These are phyloP conservation scores for Panellus pusillus DNA, from an alignment of 768 basidiomycete species.

Conservation along the genomic window DNA sequence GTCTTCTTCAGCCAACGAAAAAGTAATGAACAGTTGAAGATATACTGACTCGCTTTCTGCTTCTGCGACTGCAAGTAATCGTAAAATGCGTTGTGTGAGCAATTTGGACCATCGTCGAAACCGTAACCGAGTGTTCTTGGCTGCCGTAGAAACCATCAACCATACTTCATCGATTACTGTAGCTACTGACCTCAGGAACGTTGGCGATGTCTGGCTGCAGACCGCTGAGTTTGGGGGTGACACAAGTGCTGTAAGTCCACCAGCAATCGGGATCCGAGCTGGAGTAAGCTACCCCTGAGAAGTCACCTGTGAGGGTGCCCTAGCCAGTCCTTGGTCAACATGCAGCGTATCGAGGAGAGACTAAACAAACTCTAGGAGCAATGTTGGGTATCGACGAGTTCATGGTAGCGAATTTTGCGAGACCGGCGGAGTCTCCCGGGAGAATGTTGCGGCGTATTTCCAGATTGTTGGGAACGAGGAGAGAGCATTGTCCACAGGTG, in stretches of 20 bases:
- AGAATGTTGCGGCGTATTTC: not conserved
- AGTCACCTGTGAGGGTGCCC: not conserved
- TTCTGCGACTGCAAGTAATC: constrained; percentile 49
- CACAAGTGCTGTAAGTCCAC: constrained; percentile 33
- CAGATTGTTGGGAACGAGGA: constrained; percentile 9
- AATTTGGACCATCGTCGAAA: constrained; percentile 68
- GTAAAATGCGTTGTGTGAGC: constrained; percentile 64
- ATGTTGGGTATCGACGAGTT: constrained; percentile 11
- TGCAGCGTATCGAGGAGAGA: not conserved
- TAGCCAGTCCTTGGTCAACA: not conserved
- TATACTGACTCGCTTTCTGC: constrained; percentile 57
- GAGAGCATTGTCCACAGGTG: constrained; percentile 3
- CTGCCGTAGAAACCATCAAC: constrained; percentile 25
- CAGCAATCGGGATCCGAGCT: constrained; percentile 36
- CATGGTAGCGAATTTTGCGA: constrained; percentile 5
- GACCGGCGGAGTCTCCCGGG: constrained; percentile 5
- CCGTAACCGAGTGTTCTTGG: constrained; percentile 57
- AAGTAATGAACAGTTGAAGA: not conserved
- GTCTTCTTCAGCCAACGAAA: not conserved
- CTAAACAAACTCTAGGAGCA: not conserved
- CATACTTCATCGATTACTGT: not conserved
- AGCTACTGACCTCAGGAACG: constrained; percentile 29
- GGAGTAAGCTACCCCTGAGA: constrained; percentile 18
- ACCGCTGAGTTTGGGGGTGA: constrained; percentile 32
- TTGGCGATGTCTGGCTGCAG: constrained; percentile 28